phyloP scores from a whole-genome alignment of 208 protist genomes.

The Entamoeba invadens region DNA sequence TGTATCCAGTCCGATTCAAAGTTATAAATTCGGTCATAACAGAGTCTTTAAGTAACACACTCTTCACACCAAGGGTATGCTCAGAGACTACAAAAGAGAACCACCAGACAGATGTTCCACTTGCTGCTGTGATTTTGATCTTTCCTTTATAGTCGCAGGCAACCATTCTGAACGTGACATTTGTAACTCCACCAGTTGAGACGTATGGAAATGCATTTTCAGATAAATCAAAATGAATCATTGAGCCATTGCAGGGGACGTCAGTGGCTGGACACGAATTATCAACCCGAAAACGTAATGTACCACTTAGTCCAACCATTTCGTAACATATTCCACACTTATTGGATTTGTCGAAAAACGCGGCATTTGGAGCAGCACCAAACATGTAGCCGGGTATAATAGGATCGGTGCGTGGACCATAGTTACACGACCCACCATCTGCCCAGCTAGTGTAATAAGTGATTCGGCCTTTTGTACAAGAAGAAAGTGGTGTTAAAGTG shows the following conservation, averaged over 20 bases:
- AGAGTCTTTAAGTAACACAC: not conserved
- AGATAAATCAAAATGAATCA: not conserved
- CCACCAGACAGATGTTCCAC: not conserved
- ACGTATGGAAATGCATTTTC: not conserved
- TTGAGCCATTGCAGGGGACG: not conserved
- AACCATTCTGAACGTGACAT: not conserved
- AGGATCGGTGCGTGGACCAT: not conserved
- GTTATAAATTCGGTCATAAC: not conserved
- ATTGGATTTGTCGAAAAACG: not conserved
- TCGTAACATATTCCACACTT: not conserved
- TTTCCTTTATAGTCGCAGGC: not conserved
- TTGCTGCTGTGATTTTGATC: not conserved
- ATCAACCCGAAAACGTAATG: not conserved
- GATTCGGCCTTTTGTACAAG: not conserved
- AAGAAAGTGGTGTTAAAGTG: not conserved
- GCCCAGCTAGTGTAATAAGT: not conserved
- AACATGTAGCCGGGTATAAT: not conserved
- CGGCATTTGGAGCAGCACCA: not conserved
- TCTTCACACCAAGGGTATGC: not conserved
- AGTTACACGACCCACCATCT: not conserved
- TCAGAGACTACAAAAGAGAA: not conserved
- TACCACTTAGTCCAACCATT: not conserved
- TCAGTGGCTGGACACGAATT: not conserved
- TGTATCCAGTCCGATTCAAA: not conserved
- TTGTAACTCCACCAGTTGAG: not conserved